Evolutionary conservation across 352 stramenopile species (phyloP), one percentile per base, ranked within the genome.

Genomic region (Pythium periplocum): DNA sequence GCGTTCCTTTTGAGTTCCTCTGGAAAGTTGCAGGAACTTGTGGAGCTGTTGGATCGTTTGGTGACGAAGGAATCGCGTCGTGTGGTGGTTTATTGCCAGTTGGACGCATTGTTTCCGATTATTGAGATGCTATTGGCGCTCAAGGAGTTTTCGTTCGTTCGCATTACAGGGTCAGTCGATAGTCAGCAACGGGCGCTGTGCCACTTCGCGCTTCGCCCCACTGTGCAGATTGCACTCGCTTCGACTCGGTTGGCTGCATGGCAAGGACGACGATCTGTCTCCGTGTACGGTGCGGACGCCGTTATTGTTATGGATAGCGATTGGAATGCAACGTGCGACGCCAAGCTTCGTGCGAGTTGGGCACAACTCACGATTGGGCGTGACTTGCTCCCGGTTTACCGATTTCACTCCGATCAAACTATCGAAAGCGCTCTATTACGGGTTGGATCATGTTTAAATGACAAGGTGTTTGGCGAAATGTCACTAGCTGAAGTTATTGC

Each of bases 281-380:
- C 78, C 5, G 68, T 91, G 32, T 94, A 85, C 52, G 84, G 84
- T 9, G 75, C 71, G 0, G 80, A 94, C 17, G 78, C 69, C n/a
- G 79, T 94, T 26, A 51, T 94, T 34, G 82, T 94, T 1, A 45
- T 94, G 6, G 84, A 94, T 43, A 86, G 82, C 58, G 84, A 94
- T 42, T 94, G 83, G 83, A 87, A 87, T 35, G 66, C 76, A 1
- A 76, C 71, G 4, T 91, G 81, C 51, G 83, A 94, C 41, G 82
- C 84, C 9, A 94, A 94, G 43, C 58, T 94, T 47, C 81, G 84
- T 2, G 84, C 84, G 5, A 78, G 73, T 42, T 94, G 81, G 81
- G 82, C 82, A 4, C 84, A 83, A 59, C 70, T 86, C 51, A 65
- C 73, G 0, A 59, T 80, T 5, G 55, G 60, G 5, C 48, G 53